Base-by-base conservation (phyloP, 306 rosid species). In the Fragaria vesca region DNA sequence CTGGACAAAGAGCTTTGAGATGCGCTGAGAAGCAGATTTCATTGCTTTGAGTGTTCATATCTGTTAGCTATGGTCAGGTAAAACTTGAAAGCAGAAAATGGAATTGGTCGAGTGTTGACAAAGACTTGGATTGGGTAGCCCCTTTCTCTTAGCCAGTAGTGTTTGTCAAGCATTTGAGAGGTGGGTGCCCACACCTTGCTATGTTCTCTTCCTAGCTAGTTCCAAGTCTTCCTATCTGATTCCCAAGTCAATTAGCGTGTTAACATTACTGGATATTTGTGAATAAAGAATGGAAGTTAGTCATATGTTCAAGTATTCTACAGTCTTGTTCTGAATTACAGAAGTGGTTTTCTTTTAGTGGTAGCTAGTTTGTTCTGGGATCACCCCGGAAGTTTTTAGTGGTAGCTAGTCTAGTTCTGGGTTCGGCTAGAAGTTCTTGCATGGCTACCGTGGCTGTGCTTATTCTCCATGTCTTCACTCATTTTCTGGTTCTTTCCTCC, bases 191-290 rank as follows among this genome's bases (percentile, higher is more conserved):
- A 66, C 5, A 30, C 47, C 45, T 57, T 40, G 45, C 47, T 20
- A 5, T 30, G 32, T 18, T 54, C 16, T 15, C 32, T 51, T 4
- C 11, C 10, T 28, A 9, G 61, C 11, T 42, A 9, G 28, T 48
- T 50, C 45, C 42, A 50, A 60, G 65, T 80, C 65, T 72, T 83
- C 77, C 60, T 42, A 43, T 71, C 72, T 36, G 9, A 46, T 68
- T 76, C 76, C 71, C 76, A 57, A 58, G 79, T 84, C 77, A 79
- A 73, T 32, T 40, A 47, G 28, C 78, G 80, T 81, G 62, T 80
- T 66, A 74, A 47, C 43, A 75, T 16, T 21, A 32, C 24, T 16
- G 50, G 65, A 55, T 57, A 51, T 58, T 69, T 16, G 43, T 5
- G 43, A 43, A 69, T 11, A 72, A 70, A 55, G 68, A 58, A 11